A percentile compares a stretch with the other conserved stretches of the same genome.
These are phyloP conservation scores for Populus pruinosa DNA, from an alignment of 345 rosid species.

Conservation along the genomic window DNA sequence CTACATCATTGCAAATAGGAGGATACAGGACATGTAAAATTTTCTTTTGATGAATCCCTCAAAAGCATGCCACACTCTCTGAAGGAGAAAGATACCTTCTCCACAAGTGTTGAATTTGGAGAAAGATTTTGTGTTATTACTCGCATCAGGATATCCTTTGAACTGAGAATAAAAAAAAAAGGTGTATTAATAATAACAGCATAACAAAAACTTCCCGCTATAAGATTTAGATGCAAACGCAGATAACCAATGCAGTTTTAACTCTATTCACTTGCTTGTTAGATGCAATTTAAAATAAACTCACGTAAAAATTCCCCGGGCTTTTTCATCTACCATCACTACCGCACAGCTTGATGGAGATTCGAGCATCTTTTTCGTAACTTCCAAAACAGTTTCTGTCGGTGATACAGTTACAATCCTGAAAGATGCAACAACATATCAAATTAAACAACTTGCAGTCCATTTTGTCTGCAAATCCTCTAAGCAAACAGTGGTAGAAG, in stretches of 20 bases:
- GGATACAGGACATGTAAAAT: background rate
- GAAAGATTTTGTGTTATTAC: constrained; percentile 78
- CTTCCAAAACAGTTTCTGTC: constrained; percentile 68
- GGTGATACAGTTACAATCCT: constrained; percentile 84
- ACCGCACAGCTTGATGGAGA: constrained; percentile 64
- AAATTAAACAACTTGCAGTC: constrained; percentile 14
- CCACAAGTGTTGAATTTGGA: constrained; percentile 68
- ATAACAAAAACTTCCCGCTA: constrained; percentile 5
- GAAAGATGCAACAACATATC: constrained; percentile 29
- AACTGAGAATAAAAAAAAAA: constrained; percentile 40
- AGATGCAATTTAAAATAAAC: constrained; percentile 23
- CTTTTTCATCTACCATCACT: constrained; percentile 69
- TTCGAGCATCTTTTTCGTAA: constrained; percentile 86
- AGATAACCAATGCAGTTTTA: background rate
- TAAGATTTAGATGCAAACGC: background rate
- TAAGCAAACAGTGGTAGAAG: background rate
- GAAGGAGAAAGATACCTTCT: constrained; percentile 54
- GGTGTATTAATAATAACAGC: background rate
- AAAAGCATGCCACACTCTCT: background rate
- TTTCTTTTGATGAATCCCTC: background rate
- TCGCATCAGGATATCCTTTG: constrained; percentile 98
- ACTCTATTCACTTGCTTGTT: background rate
- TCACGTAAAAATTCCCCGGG: constrained; percentile 88
- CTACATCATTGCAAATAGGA: background rate
- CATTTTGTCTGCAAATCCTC: background rate